These are phyloP conservation scores for Globisporangium spiculum DNA, from an alignment of 352 stramenopile species.

Conservation along the genomic window DNA sequence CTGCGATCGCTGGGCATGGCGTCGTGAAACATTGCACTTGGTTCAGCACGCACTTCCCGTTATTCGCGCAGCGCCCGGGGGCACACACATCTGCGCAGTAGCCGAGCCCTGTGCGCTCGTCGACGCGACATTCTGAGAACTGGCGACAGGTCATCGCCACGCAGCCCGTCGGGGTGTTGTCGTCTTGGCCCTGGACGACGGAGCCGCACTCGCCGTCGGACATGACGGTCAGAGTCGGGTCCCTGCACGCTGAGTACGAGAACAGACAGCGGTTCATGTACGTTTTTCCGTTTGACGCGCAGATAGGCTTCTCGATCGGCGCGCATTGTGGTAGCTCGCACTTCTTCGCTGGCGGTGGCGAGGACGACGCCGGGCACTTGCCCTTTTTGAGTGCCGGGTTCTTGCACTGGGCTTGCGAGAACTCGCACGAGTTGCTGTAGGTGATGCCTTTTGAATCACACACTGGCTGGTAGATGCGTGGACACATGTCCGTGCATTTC, in stretches of 20 bases:
- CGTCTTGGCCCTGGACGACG: background rate
- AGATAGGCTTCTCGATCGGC: conserved; percentile 14
- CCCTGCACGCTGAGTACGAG: conserved; percentile 9
- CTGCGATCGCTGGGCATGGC: conserved; percentile 49
- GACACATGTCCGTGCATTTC: background rate
- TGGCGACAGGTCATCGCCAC: conserved; percentile 35
- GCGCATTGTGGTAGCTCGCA: conserved; percentile 4
- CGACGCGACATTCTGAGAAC: conserved; percentile 45
- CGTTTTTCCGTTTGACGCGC: conserved; percentile 16
- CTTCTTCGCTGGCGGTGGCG: background rate
- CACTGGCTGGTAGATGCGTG: conserved; percentile 30
- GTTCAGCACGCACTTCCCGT: conserved; percentile 41
- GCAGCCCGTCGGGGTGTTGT: conserved; percentile 17
- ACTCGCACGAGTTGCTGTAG: conserved; percentile 48
- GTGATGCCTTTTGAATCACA: conserved; percentile 45
- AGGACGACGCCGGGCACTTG: background rate
- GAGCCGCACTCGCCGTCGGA: conserved; percentile 4
- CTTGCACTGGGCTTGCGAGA: conserved; percentile 36
- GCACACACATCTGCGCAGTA: conserved; percentile 57
- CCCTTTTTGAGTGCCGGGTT: conserved; percentile 6
- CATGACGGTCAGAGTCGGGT: conserved; percentile 3
- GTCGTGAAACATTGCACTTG: conserved; percentile 52
- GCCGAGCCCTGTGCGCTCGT: conserved; percentile 29
- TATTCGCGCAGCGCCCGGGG: conserved; percentile 34
- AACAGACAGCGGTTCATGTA: conserved; percentile 18